phyloP scores from a whole-genome alignment of 176 grass and related monocot species.

The Pontederia crassipes region DNA sequence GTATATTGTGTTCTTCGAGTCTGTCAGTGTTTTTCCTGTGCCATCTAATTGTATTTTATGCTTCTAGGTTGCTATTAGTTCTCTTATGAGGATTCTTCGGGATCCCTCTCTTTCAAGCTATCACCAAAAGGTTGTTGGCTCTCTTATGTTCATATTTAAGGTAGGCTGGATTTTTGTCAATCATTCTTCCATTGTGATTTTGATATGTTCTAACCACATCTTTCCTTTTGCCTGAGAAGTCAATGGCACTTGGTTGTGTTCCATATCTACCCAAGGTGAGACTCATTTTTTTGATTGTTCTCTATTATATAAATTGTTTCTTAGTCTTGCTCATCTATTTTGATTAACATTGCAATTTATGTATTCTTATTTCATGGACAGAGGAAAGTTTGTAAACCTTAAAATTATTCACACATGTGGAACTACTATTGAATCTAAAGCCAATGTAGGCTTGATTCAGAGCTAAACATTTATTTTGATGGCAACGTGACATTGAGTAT shows the following conservation, averaged over 20 bases:
- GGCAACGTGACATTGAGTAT: too few relatives aligned
- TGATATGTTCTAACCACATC: conserved; percentile 25
- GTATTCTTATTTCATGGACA: too few relatives aligned
- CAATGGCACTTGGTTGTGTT: conserved; percentile 97
- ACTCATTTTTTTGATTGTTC: neutral
- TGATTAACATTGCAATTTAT: too few relatives aligned
- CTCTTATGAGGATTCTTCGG: conserved; percentile 89
- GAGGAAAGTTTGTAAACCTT: too few relatives aligned
- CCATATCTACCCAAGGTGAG: conserved; percentile 95
- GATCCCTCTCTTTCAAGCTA: conserved; percentile 99
- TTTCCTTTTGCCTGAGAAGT: conserved; percentile 43
- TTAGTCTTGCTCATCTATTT: too few relatives aligned
- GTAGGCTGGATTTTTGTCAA: conserved; percentile 28
- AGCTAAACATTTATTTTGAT: too few relatives aligned
- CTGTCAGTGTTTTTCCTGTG: conserved; percentile 4
- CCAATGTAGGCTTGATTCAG: too few relatives aligned
- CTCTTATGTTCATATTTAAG: conserved; percentile 97
- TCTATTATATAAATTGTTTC: too few relatives aligned
- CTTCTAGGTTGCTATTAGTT: conserved; percentile 86
- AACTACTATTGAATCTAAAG: too few relatives aligned
- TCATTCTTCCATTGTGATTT: conserved; percentile 16
- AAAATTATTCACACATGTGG: too few relatives aligned
- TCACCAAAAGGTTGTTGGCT: conserved; percentile 92
- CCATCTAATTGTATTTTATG: conserved; percentile 20
- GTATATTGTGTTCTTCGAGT: conserved; percentile 36